Base-by-base conservation (phyloP, 371 early-diverging fungal species). In the Apophysomyces sp. region DNA sequence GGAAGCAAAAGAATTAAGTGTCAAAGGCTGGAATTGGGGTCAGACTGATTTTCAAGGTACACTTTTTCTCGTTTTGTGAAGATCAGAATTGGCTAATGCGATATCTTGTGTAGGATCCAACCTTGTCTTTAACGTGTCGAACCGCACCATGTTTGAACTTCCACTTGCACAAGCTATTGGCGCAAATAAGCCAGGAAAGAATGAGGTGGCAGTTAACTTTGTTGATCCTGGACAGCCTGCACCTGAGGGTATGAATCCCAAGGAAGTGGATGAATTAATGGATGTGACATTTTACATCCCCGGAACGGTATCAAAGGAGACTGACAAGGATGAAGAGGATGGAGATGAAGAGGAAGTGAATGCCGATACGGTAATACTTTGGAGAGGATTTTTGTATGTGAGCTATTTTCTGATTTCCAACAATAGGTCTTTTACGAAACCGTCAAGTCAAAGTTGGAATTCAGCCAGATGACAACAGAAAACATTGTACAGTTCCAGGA, bases 1-100 rank as follows among this genome's bases (percentile, higher is more conserved):
- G 28, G 98, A 98, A 67, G 64, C 77, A 11, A 91, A 88, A 60
- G 98, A 98, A 58, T 67, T 91, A 44, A 91, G 93, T 58, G 75
- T 96, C 8, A 90, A 89, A 56, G 99, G 99, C 31, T 95, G 94
- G 92, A 97, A 98, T 82, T 97, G 98, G 98, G 98, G 97, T 49
- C 86, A 89, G 73, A 84, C 92, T 8, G 94, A 94, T 52, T 92
- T 95, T 63, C 84, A 92, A 77, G 90, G 85, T 82, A 44, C 24
- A 21, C 34, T 11, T 44, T 9, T 16, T 21, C 9, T 44, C 7
- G 21, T 5, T 9, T 21, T 7, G n/a, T 21, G 21, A 44, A 18
- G 21, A 44, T 44, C 21, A 21, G 8, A n/a, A 21, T 21, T n/a
- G 24, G 21, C 49, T 44, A 65, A 63, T 18, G 11, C 34, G 13